Conservation (phyloP, 2,329 filamentous ascomycete genomes). For the Colletotrichum aenigma region DNA sequence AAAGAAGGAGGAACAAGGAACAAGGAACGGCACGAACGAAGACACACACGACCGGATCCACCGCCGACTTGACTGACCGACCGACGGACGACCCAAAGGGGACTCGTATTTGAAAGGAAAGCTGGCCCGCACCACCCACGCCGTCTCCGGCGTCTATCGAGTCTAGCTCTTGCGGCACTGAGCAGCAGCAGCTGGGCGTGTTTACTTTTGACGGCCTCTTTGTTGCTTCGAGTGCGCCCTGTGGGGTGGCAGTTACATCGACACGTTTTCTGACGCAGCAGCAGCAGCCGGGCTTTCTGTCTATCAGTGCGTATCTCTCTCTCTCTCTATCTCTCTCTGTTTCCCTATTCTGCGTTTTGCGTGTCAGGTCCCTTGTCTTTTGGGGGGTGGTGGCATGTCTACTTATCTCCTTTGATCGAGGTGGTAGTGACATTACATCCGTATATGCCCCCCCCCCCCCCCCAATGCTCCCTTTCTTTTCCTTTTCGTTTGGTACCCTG, state of each 20-base stretch:
- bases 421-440: not conserved
- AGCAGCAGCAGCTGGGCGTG: not conserved
- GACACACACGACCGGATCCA: not conserved
- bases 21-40: not conserved
- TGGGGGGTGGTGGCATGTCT: not conserved
- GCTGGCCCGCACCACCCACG: not conserved
- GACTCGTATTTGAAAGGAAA: not conserved
- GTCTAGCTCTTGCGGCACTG: not conserved
- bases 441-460: not conserved
- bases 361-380: not conserved
- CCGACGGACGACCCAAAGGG: not conserved
- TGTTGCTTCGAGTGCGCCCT: not conserved
- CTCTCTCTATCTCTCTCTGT: not conserved
- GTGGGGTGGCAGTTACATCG: not conserved
- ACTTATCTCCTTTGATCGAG: not conserved
- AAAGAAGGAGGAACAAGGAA: not conserved
- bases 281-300: not conserved
- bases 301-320: not conserved
- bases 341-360: not conserved
- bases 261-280: not conserved
- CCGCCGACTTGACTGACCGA: not conserved
- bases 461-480: not conserved
- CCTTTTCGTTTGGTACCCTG: not conserved
- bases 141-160: not conserved
- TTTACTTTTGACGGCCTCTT: not conserved